Percentiles rank a stretch among this genome's conserved stretches.
Conservation (phyloP, 257 asterid genomes). For the Gentiana dahurica region DNA sequence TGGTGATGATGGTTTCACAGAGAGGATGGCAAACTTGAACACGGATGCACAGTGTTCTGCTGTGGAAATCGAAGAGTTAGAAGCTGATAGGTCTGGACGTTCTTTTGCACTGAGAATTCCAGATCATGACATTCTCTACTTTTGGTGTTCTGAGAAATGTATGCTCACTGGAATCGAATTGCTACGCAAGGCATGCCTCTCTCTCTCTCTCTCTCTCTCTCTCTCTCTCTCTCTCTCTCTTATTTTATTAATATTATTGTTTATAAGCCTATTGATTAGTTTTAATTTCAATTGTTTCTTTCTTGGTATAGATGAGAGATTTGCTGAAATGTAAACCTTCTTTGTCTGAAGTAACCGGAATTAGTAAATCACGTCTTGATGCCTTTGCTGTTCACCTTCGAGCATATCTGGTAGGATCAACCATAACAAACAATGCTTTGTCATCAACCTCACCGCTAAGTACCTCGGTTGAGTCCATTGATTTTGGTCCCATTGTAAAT, state of each 20-base stretch:
- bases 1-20: conserved; percentile 79
- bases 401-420: conserved; percentile 64
- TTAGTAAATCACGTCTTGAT: conserved; percentile 64
- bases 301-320: conserved; percentile 62
- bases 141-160: conserved; percentile 79
- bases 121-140: conserved; percentile 36
- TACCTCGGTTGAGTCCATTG: conserved; percentile 28
- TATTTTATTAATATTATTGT: no score
- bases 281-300: conserved; percentile 3
- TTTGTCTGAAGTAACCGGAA: conserved; percentile 79
- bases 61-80: conserved; percentile 47
- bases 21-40: conserved; percentile 52
- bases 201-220: not conserved
- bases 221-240: not conserved
- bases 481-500: not conserved
- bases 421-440: conserved; percentile 9
- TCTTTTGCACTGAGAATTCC: conserved; percentile 52
- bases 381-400: conserved; percentile 67
- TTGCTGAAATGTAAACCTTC: conserved; percentile 61
- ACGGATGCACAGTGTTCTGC: conserved; percentile 25
- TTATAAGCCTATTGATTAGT: conserved; percentile 6
- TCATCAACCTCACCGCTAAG: conserved; percentile 15
- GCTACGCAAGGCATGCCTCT: conserved; percentile 51
- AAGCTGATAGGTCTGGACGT: conserved; percentile 73
- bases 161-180: conserved; percentile 63